Evolutionary conservation across 441 rosid genomes (phyloP).

Genomic region (Erodium texanum): DNA sequence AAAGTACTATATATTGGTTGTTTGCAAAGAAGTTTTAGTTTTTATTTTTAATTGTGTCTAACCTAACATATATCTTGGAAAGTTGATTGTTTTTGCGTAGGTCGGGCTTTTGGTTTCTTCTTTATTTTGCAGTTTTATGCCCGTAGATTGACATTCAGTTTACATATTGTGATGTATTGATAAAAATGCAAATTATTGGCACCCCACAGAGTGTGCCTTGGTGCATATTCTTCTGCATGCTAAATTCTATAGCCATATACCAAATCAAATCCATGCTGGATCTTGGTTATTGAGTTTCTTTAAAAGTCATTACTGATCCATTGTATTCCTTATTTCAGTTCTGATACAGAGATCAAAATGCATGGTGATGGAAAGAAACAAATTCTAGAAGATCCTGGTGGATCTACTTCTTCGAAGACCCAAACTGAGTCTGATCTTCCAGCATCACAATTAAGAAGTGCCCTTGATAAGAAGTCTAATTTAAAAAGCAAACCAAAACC

Average conservation of each 20-base stretch:
- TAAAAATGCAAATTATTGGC: neutral
- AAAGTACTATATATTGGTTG: no score
- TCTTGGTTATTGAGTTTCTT: neutral
- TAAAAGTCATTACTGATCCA: constrained; percentile 6
- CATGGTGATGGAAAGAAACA: constrained; percentile 24
- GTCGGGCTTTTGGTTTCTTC: neutral
- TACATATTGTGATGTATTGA: neutral
- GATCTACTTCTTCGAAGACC: constrained; percentile 29
- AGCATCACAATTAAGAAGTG: constrained; percentile 27
- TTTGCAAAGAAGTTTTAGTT: neutral
- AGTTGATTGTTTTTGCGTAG: neutral
- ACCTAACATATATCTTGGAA: neutral
- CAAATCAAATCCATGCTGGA: neutral
- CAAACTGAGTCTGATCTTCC: constrained; percentile 48
- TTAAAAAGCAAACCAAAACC: constrained; percentile 23
- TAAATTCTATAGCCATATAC: no score
- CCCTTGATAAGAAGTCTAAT: neutral
- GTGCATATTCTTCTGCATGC: no score
- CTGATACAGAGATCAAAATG: constrained; percentile 28
- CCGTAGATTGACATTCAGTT: neutral
- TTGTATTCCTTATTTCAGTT: constrained; percentile 12
- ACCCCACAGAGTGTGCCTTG: no score
- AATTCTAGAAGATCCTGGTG: constrained; percentile 26
- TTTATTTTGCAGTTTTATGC: neutral
- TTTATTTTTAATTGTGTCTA: neutral